Evolutionary conservation across 2,329 filamentous ascomycete genomes (phyloP).

Genomic region (Stromatinia cepivora): DNA sequence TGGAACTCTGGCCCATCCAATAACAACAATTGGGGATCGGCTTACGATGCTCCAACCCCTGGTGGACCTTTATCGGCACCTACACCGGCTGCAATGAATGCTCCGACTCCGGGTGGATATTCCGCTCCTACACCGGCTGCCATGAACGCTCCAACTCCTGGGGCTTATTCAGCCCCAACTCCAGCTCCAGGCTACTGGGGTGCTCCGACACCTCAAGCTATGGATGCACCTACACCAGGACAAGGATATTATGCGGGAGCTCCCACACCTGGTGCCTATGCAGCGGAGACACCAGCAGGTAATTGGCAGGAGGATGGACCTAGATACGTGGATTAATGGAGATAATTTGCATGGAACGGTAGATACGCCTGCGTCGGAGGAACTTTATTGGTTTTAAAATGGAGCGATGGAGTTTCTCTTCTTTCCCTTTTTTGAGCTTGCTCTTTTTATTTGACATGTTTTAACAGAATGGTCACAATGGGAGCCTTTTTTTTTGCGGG

Average conservation of each 20-base stretch:
- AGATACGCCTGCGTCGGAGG: background rate
- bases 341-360: conserved; percentile 11
- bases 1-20: conserved; percentile 33
- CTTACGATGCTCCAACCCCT: conserved; percentile 70
- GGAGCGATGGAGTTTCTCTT: conserved; percentile 14
- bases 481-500: background rate
- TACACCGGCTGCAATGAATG: conserved; percentile 62
- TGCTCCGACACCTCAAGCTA: conserved; percentile 50
- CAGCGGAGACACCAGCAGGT: conserved; percentile 61
- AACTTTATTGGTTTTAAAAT: background rate
- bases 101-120: conserved; percentile 70
- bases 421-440: background rate
- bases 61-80: conserved; percentile 60
- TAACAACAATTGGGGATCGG: conserved; percentile 43
- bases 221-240: conserved; percentile 52
- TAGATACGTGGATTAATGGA: conserved; percentile 42
- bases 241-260: conserved; percentile 38
- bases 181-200: conserved; percentile 56
- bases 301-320: conserved; percentile 46
- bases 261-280: conserved; percentile 41
- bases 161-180: conserved; percentile 58
- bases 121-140: conserved; percentile 49
- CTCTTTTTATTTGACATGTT: background rate
- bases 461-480: conserved; percentile 3
- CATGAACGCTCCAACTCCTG: conserved; percentile 52